Evolutionary conservation across 2,329 filamentous ascomycete genomes (phyloP).

Genomic region (Chaetomiaceae sp.): DNA sequence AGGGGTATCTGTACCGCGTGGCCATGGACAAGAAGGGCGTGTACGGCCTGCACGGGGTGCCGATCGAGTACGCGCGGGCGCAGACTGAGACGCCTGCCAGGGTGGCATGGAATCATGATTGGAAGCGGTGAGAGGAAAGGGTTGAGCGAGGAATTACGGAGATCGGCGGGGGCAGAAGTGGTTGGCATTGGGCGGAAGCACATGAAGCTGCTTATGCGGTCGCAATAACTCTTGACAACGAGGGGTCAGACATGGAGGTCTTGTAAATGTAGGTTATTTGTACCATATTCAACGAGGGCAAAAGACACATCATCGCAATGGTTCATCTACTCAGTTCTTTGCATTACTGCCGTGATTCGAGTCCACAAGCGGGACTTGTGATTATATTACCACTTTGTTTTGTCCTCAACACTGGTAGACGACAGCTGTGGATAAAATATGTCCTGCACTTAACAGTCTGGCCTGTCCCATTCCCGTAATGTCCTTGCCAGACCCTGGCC

Average conservation of each 20-base stretch:
- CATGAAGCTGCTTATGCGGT: not conserved
- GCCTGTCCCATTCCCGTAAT: not conserved
- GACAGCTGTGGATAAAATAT: not conserved
- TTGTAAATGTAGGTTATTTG: slow-evolving; percentile 1
- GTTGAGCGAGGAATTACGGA: slow-evolving; percentile 15
- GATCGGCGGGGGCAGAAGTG: not conserved
- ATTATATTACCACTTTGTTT: not conserved
- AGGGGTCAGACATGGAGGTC: too few relatives aligned
- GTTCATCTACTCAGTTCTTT: too few relatives aligned
- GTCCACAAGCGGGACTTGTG: not conserved
- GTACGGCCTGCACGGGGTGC: slow-evolving; percentile 67
- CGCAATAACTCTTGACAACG: too few relatives aligned
- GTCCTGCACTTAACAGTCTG: slow-evolving; percentile 7
- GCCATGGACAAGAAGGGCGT: slow-evolving; percentile 89
- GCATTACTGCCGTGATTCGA: not conserved
- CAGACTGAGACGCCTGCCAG: slow-evolving; percentile 78
- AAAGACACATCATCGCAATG: not conserved
- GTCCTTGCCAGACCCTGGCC: not conserved
- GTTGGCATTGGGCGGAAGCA: not conserved
- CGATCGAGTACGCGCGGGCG: slow-evolving; percentile 83
- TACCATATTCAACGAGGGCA: slow-evolving; percentile 1
- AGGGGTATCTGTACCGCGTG: slow-evolving; percentile 75
- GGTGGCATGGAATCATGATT: slow-evolving; percentile 88
- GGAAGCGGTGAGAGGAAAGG: slow-evolving; percentile 74
- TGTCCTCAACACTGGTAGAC: not conserved